phyloP scores from a whole-genome alignment of 306 rosid species.

The Myrica gale region DNA sequence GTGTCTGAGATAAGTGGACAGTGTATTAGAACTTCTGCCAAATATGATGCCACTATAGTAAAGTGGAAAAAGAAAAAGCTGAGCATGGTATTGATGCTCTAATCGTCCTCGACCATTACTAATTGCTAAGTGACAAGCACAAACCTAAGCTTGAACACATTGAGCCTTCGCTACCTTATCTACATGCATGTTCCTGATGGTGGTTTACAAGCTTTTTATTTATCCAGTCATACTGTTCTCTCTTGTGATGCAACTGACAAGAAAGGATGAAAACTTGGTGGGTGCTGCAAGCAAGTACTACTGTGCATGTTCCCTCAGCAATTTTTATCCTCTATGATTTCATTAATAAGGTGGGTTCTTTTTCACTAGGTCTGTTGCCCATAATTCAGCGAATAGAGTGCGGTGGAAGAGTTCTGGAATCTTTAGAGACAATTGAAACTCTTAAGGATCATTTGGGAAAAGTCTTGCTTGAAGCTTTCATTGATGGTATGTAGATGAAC shows the following conservation, averaged over 20 bases:
- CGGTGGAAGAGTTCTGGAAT: constrained; percentile 60
- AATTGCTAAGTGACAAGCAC: constrained; percentile 4
- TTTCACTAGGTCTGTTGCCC: constrained; percentile 71
- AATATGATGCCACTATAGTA: neutral
- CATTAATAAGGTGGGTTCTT: constrained; percentile 28
- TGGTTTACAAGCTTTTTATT: neutral
- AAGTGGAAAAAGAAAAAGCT: neutral
- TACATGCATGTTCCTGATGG: neutral
- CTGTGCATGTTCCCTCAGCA: constrained; percentile 5
- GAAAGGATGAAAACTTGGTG: constrained; percentile 11
- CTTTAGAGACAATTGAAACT: constrained; percentile 49
- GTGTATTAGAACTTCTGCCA: neutral
- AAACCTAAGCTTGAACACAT: constrained; percentile 9
- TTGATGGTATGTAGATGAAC: constrained; percentile 54
- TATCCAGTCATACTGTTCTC: neutral
- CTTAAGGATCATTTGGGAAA: constrained; percentile 45
- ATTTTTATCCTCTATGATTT: constrained; percentile 18
- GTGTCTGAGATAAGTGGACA: neutral
- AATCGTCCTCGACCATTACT: neutral
- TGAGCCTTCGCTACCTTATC: neutral
- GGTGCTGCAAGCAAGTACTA: constrained; percentile 1
- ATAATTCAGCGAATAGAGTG: constrained; percentile 58
- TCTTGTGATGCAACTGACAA: neutral
- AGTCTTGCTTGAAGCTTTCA: constrained; percentile 53
- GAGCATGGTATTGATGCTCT: neutral